Percentiles rank a stretch among this genome's conserved stretches.
Evolutionary conservation across 1,284 basidiomycete genomes (phyloP).

Genomic region (Apiotrichum gracile): DNA sequence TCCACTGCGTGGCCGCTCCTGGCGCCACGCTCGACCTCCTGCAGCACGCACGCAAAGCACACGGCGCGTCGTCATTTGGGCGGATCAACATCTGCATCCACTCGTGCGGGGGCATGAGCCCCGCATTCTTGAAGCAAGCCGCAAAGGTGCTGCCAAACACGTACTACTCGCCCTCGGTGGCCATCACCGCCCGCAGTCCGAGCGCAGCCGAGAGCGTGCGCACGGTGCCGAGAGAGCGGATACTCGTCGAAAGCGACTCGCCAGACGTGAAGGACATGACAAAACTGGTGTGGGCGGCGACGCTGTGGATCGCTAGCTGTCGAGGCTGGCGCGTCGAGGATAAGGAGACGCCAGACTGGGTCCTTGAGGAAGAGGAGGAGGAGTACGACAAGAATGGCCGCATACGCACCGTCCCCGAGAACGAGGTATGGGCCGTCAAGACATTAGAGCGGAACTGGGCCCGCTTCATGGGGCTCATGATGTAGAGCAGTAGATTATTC

Average conservation of each 20-base stretch:
- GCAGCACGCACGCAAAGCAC: slow-evolving; percentile 24
- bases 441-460: slow-evolving; percentile 46
- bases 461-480: slow-evolving; percentile 36
- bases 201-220: slow-evolving; percentile 38
- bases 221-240: slow-evolving; percentile 33
- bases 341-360: slow-evolving; percentile 19
- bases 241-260: slow-evolving; percentile 49
- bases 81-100: slow-evolving; percentile 46
- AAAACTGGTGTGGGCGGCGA: slow-evolving; percentile 38
- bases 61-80: slow-evolving; percentile 26
- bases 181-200: slow-evolving; percentile 43
- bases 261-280: slow-evolving; percentile 33
- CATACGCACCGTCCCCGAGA: neutral
- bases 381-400: slow-evolving; percentile 14
- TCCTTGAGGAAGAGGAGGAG: slow-evolving; percentile 22
- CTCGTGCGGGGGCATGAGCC: slow-evolving; percentile 37
- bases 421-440: slow-evolving; percentile 30
- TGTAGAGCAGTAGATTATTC: neutral
- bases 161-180: slow-evolving; percentile 48
- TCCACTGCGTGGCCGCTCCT: slow-evolving; percentile 48
- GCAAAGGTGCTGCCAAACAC: slow-evolving; percentile 40
- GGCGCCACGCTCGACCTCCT: slow-evolving; percentile 45
- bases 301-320: slow-evolving; percentile 35
- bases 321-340: slow-evolving; percentile 42
- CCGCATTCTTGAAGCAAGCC: slow-evolving; percentile 8